phyloP scores from a whole-genome alignment of 345 rosid species.

The Arabidopsis thaliana region TAIR10.1 NC_003074.8:5112501-5113000 shows the following conservation, averaged over 20 bases:
- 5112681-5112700: slow-evolving; percentile 23
- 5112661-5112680: slow-evolving; percentile 7
- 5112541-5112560: slow-evolving; percentile 61
- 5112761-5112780: slow-evolving; percentile 57
- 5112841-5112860: not conserved
- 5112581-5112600: slow-evolving; percentile 60
- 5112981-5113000: not conserved
- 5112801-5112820: slow-evolving; percentile 71
- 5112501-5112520: slow-evolving; percentile 19
- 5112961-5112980: slow-evolving; percentile 5
- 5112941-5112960: not conserved
- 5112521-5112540: slow-evolving; percentile 13
- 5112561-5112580: slow-evolving; percentile 70
- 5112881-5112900: not conserved
- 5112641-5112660: not conserved
- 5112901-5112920: not conserved
- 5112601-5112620: slow-evolving; percentile 89
- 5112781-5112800: slow-evolving; percentile 78
- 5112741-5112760: slow-evolving; percentile 52
- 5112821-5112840: slow-evolving; percentile 35
- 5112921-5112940: not conserved
- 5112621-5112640: not conserved
- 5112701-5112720: slow-evolving; percentile 52
- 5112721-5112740: slow-evolving; percentile 61
- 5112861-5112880: not conserved